Percentiles rank a stretch among this genome's conserved stretches.
These are phyloP conservation scores for Psilocybe tampanensis DNA, from an alignment of 768 basidiomycete genomes.

Conservation along the genomic window DNA sequence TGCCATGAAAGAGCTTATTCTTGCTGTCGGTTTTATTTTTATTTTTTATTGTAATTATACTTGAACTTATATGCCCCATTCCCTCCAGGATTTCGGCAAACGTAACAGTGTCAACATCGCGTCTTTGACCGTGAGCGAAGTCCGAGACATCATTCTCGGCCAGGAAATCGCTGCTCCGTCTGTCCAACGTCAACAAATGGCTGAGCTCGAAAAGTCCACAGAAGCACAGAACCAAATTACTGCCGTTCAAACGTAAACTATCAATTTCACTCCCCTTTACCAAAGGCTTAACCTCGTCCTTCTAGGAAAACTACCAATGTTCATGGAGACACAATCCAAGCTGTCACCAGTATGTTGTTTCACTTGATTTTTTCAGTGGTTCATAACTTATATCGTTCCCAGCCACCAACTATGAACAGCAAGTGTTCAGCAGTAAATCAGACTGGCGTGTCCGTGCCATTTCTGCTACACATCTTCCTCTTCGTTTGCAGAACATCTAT, in stretches of 20 bases:
- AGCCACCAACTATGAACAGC: constrained; percentile 97
- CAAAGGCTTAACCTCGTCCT: constrained; percentile 11
- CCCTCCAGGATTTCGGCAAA: constrained; percentile 89
- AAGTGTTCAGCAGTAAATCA: constrained; percentile 98
- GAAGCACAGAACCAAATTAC: constrained; percentile 96
- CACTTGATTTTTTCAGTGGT: not conserved
- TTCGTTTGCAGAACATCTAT: constrained; percentile 97
- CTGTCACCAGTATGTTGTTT: constrained; percentile 77
- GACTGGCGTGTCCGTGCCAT: constrained; percentile 99
- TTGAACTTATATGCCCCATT: constrained; percentile 12
- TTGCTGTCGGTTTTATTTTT: constrained; percentile 55
- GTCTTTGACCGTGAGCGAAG: constrained; percentile 93
- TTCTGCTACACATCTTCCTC: constrained; percentile 92
- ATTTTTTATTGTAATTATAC: not conserved
- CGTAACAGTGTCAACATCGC: constrained; percentile 99
- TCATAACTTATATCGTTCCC: constrained; percentile 1
- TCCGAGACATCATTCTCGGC: constrained; percentile 97
- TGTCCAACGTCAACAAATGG: constrained; percentile 98
- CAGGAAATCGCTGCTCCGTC: constrained; percentile 98
- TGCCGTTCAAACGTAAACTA: constrained; percentile 81
- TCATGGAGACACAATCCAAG: constrained; percentile 95
- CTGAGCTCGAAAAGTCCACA: constrained; percentile 94
- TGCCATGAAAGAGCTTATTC: constrained; percentile 96
- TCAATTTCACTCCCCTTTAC: not conserved
- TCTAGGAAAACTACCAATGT: constrained; percentile 92